A percentile compares a stretch with the other conserved stretches of the same genome.
Evolutionary conservation across 345 rosid genomes (phyloP).

Genomic region (Erysimum cheiranthoides): DNA sequence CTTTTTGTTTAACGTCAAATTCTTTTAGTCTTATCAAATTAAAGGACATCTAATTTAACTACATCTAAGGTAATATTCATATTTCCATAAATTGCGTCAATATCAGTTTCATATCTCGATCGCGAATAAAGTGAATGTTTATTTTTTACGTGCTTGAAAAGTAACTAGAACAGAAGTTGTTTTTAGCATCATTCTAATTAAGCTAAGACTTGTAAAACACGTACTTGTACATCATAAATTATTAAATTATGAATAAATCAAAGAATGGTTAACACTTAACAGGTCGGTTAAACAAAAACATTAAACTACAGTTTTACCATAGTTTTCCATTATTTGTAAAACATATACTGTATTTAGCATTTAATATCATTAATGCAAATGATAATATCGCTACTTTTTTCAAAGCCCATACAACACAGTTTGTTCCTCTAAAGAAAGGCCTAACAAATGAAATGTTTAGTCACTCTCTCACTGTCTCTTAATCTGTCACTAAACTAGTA

Average conservation of each 20-base stretch:
- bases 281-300: neutral
- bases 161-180: conserved; percentile 3
- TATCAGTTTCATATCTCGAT: conserved; percentile 1
- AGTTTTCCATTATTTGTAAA: neutral
- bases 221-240: conserved; percentile 20
- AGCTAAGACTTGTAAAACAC: conserved; percentile 31
- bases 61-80: neutral
- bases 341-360: neutral
- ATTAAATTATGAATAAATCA: conserved; percentile 3
- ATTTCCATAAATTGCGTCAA: neutral
- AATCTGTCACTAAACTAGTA: conserved; percentile 8
- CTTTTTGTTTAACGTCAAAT: no score
- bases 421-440: no score
- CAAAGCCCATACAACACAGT: no score
- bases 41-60: no score
- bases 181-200: conserved; percentile 3
- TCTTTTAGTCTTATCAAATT: no score
- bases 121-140: conserved; percentile 1
- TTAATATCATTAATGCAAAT: neutral
- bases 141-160: conserved; percentile 19
- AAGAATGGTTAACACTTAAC: neutral
- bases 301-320: neutral
- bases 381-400: neutral
- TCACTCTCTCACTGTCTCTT: conserved; percentile 5
- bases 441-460: neutral